A percentile compares a stretch with the other conserved stretches of the same genome.
Evolutionary conservation across 2,329 filamentous ascomycete species (phyloP).

Genomic region (Emergomyces orientalis): DNA sequence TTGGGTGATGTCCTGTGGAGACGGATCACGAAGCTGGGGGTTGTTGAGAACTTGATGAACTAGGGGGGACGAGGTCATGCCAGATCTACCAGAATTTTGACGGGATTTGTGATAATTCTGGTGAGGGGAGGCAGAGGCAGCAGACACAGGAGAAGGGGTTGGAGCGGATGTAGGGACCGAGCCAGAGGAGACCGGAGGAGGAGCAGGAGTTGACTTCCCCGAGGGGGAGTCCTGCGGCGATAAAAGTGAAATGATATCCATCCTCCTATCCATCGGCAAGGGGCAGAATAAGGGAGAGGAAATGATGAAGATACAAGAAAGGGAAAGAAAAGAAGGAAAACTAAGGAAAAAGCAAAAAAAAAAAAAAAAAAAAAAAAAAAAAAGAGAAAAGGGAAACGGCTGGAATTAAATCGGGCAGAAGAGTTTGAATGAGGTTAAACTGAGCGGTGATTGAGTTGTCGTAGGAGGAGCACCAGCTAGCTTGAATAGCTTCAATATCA

Average conservation of each 20-base stretch:
- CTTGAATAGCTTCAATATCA: not conserved
- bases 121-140: constrained; percentile 25
- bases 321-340: not conserved
- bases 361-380: too few relatives aligned
- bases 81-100: constrained; percentile 25
- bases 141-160: constrained; percentile 14
- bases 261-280: constrained; percentile 16
- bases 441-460: not conserved
- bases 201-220: constrained; percentile 24
- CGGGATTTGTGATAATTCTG: constrained; percentile 31
- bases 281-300: not conserved
- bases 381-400: not conserved
- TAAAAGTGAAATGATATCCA: constrained; percentile 41
- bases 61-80: constrained; percentile 35
- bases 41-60: constrained; percentile 33
- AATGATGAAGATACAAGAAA: not conserved
- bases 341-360: too few relatives aligned
- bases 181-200: not conserved
- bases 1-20: constrained; percentile 30
- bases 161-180: constrained; percentile 21
- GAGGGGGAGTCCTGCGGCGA: constrained; percentile 36
- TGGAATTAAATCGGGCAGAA: not conserved
- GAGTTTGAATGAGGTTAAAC: not conserved
- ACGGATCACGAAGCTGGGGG: constrained; percentile 30
- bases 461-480: not conserved